Evolutionary conservation across 805 yeast species (phyloP).

Genomic region (Wickerhamiella allomyrinae): DNA sequence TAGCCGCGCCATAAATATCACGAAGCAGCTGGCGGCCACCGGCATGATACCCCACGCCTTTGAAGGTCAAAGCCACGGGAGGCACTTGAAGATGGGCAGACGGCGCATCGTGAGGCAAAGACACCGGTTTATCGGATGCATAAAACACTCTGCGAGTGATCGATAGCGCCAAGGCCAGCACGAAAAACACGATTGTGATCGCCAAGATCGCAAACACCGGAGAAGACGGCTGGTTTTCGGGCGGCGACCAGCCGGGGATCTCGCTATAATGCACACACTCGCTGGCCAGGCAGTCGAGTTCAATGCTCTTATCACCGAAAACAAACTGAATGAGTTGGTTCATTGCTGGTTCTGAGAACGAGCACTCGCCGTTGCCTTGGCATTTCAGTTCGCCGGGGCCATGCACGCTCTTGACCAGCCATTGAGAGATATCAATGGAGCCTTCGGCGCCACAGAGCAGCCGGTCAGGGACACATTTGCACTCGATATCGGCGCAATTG

Average conservation of each 20-base stretch:
- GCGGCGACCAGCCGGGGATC: slow-evolving; percentile 76
- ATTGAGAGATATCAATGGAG: slow-evolving; percentile 87
- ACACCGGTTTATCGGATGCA: background rate
- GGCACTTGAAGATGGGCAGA: slow-evolving; percentile 16
- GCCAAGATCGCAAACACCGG: slow-evolving; percentile 14
- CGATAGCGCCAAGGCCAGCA: slow-evolving; percentile 8
- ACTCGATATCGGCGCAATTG: slow-evolving; percentile 61
- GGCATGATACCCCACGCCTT: slow-evolving; percentile 46
- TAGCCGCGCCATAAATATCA: slow-evolving; percentile 57
- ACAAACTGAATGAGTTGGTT: slow-evolving; percentile 78
- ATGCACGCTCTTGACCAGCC: slow-evolving; percentile 69
- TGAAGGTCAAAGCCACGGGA: slow-evolving; percentile 67
- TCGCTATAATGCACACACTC: slow-evolving; percentile 90
- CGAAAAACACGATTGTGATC: slow-evolving; percentile 13
- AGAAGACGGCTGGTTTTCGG: slow-evolving; percentile 30
- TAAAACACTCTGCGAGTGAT: slow-evolving; percentile 5
- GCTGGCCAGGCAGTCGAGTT: slow-evolving; percentile 66
- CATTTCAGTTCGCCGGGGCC: slow-evolving; percentile 94
- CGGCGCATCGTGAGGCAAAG: slow-evolving; percentile 12
- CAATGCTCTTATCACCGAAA: slow-evolving; percentile 88
- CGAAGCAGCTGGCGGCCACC: slow-evolving; percentile 39
- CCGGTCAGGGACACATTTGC: slow-evolving; percentile 81
- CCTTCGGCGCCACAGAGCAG: slow-evolving; percentile 92
- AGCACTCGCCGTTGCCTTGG: slow-evolving; percentile 48
- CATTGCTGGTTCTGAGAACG: slow-evolving; percentile 91